These are phyloP conservation scores for Dendrobium nobile DNA, from an alignment of 106 monocot genomes.

Conservation along the genomic window DNA sequence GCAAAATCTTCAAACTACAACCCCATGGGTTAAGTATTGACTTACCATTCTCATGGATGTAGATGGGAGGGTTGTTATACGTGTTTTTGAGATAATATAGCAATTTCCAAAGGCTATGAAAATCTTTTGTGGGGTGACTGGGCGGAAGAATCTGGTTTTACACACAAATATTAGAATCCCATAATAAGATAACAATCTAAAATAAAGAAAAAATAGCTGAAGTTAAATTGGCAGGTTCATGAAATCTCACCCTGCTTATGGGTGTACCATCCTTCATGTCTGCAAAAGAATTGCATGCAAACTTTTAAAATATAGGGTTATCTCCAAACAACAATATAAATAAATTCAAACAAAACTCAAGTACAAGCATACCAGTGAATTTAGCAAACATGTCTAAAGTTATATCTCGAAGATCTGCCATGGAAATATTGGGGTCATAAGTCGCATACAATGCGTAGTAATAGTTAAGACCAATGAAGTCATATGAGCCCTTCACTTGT, in stretches of 20 bases:
- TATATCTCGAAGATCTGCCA: constrained; percentile 5
- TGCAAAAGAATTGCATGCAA: not conserved
- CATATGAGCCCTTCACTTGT: constrained; percentile 19
- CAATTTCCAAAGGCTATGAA: not conserved
- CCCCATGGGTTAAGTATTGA: not conserved
- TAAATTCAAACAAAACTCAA: not conserved
- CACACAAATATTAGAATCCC: not conserved
- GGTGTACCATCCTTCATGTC: not conserved
- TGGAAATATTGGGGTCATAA: not conserved
- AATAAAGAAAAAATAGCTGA: not conserved
- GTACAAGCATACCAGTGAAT: constrained; percentile 2
- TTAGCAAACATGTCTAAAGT: constrained; percentile 7
- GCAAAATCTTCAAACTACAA: not conserved
- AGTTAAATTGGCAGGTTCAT: not conserved
- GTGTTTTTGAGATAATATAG: constrained; percentile 1
- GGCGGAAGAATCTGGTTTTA: not conserved
- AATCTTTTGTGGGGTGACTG: not conserved
- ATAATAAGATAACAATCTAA: not conserved
- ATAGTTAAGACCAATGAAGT: constrained; percentile 23
- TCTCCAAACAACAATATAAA: not conserved
- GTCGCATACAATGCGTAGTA: constrained; percentile 7
- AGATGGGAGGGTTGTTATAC: constrained; percentile 14
- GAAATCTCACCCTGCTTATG: not conserved
- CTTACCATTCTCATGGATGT: constrained; percentile 21
- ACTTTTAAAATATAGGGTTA: not conserved